Conservation (phyloP, 1,284 basidiomycete species). For the Neolentinus lepideus region DNA sequence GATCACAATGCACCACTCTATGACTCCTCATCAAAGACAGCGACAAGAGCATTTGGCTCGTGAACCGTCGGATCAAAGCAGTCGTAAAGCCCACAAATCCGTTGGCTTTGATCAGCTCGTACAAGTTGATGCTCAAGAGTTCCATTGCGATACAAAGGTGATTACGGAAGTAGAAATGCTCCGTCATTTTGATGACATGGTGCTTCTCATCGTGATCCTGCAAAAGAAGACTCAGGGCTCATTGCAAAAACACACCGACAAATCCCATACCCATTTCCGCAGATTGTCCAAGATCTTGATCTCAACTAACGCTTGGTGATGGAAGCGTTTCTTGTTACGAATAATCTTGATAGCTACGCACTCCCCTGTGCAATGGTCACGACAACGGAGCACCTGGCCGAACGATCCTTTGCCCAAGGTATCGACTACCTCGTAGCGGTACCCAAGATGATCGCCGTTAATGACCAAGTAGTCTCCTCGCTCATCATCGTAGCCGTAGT, state of each 20-base stretch:
- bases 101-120: slow-evolving; percentile 99
- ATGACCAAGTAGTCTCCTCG: slow-evolving; percentile 95
- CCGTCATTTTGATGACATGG: slow-evolving; percentile 97
- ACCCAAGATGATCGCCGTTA: slow-evolving; percentile 89
- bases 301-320: slow-evolving; percentile 97
- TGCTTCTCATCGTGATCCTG: slow-evolving; percentile 96
- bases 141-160: slow-evolving; percentile 99
- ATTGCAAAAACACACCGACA: slow-evolving; percentile 1
- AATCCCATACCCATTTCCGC: slow-evolving; percentile 81
- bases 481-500: slow-evolving; percentile 97
- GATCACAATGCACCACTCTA: slow-evolving; percentile 97
- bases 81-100: slow-evolving; percentile 97
- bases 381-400: slow-evolving; percentile 94
- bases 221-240: slow-evolving; percentile 6
- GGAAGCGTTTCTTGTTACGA: slow-evolving; percentile 98
- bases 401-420: slow-evolving; percentile 97
- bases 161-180: slow-evolving; percentile 96
- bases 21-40: slow-evolving; percentile 93
- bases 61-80: slow-evolving; percentile 90
- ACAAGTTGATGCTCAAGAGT: slow-evolving; percentile 95
- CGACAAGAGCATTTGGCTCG: slow-evolving; percentile 90
- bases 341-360: slow-evolving; percentile 99
- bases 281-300: slow-evolving; percentile 98
- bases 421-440: slow-evolving; percentile 91
- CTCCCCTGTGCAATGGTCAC: slow-evolving; percentile 94